Base-by-base conservation (phyloP, 2,329 filamentous ascomycete genomes). In the Dactylellina leptospora region DNA sequence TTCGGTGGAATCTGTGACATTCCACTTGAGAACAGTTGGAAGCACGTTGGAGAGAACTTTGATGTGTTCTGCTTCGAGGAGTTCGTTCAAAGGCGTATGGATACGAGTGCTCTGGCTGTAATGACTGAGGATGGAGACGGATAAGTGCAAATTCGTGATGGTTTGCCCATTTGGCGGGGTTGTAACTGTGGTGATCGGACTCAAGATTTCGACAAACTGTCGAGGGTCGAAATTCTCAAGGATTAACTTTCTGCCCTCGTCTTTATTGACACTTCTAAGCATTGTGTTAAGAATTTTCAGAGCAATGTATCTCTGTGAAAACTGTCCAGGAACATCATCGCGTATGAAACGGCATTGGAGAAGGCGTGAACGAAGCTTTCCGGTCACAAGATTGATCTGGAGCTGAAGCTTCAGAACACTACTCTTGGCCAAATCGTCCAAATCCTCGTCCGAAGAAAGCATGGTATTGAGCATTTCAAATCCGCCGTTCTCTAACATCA, bases 51-150 rank as follows among this genome's bases (percentile, higher is more conserved):
- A 71, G 73, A 75, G 11, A 74, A 78, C 58, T 74, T 28, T 10
- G 40, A 76, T 4, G 70, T 76, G 1, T 68, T 78, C 2, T 75
- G 75, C 1, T 76, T 77, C 36, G 68, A 78, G 2, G 53, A 75
- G 6, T 75, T 77, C 48, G 72, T 76, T 36, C 74, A 78, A 44
- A 33, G 23, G 16, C 30, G 76, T 44, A 70, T 78, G 59, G 33
- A 72, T 50, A 10, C 33, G 59, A 23, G 53, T 53, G 6, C 59
- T 54, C 47, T 72, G 68, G 4, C 53, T 63, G 30, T 72, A 72
- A 25, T 72, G 59, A 27, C 53, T 60, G 16, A 72, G 54, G 16
- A 64, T 64, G 0, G 59, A 59, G 1, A 45, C 27, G 11, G 59
- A 36, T 0, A 72, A 27, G 22, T 47, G 38, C 18, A 30, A 54